Conservation (phyloP, 768 basidiomycete species). For the Suillus placidus region DNA sequence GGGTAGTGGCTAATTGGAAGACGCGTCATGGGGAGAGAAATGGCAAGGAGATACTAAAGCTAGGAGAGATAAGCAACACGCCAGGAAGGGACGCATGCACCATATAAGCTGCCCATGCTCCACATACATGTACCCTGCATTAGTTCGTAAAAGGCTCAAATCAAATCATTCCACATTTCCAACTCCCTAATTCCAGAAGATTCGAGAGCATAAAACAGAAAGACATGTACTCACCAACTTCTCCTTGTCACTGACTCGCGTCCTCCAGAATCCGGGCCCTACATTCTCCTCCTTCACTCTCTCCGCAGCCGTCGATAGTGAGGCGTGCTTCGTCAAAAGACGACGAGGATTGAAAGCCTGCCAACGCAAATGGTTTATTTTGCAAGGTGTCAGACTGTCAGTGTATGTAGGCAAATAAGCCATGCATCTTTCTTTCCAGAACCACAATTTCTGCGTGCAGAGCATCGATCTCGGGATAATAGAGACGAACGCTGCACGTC, state of each 20-base stretch:
- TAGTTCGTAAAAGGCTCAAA: too few species aligned
- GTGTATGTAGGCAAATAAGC: neutral
- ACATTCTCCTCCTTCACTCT: constrained; percentile 13
- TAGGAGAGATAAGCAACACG: too few species aligned
- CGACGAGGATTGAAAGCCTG: constrained; percentile 63
- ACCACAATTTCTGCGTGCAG: constrained; percentile 71
- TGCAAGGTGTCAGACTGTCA: constrained; percentile 33
- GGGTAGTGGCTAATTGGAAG: too few species aligned
- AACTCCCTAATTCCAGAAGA: too few species aligned
- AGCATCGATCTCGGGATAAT: constrained; percentile 62
- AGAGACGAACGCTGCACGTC: constrained; percentile 65
- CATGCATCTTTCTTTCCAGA: constrained; percentile 56
- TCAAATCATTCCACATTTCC: too few species aligned
- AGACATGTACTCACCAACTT: constrained; percentile 10
- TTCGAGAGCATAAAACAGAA: neutral
- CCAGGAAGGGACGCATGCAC: too few species aligned
- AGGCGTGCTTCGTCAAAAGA: constrained; percentile 59
- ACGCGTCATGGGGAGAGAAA: too few species aligned
- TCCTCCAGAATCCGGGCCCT: neutral
- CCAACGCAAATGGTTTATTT: neutral
- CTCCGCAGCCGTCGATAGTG: constrained; percentile 56
- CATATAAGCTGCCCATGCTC: too few species aligned
- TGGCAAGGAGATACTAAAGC: too few species aligned
- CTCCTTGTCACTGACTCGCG: constrained; percentile 16
- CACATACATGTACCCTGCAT: too few species aligned